These are phyloP conservation scores for Lanmaoa pseudosensibilis DNA, from an alignment of 768 basidiomycete genomes.

Conservation along the genomic window DNA sequence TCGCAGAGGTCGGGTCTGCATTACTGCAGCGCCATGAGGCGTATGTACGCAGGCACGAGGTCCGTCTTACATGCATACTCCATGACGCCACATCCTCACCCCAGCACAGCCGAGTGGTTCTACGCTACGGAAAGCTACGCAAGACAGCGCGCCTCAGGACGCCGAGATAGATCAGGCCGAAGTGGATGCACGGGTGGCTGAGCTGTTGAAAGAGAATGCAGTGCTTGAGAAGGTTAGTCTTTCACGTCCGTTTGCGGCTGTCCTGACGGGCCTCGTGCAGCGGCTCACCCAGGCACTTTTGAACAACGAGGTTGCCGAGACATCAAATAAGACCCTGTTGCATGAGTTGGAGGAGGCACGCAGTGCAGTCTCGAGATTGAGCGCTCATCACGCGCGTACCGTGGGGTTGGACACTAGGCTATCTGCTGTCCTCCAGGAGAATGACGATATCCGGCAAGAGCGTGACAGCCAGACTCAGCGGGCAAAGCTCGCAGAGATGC, in stretches of 20 bases:
- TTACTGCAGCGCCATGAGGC: conserved; percentile 84
- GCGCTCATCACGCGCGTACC: conserved; percentile 66
- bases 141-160: conserved; percentile 9
- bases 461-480: conserved; percentile 67
- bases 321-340: conserved; percentile 70
- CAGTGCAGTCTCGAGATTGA: conserved; percentile 62
- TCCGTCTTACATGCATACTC: conserved; percentile 30
- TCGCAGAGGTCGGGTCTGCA: conserved; percentile 85
- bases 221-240: conserved; percentile 46
- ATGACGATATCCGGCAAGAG: conserved; percentile 84
- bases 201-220: conserved; percentile 55
- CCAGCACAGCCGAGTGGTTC: conserved; percentile 18
- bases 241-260: neutral
- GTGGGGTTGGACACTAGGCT: conserved; percentile 71
- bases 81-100: conserved; percentile 12
- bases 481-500: conserved; percentile 66
- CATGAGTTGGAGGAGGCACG: conserved; percentile 77
- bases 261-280: conserved; percentile 38
- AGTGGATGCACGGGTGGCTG: conserved; percentile 36
- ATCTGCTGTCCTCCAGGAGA: conserved; percentile 64
- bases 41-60: conserved; percentile 74
- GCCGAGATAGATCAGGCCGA: conserved; percentile 19
- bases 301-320: conserved; percentile 79
- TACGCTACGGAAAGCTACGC: conserved; percentile 15
- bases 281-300: conserved; percentile 75